These are phyloP conservation scores for Cinnamomum micranthum DNA, from an alignment of 164 flowering plant genomes.

Conservation along the genomic window DNA sequence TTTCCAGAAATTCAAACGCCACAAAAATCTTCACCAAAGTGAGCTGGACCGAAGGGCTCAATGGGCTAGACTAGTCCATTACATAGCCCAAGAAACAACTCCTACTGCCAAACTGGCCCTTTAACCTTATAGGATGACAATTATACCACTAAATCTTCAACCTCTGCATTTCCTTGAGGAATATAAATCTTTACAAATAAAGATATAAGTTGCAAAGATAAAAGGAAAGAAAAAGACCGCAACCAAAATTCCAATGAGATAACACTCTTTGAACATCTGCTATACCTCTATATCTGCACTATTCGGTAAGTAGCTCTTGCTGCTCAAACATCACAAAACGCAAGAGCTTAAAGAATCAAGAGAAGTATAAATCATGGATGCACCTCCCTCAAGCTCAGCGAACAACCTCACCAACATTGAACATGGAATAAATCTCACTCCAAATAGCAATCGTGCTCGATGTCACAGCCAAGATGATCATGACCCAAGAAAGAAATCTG, in stretches of 20 bases:
- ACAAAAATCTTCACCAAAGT: no score
- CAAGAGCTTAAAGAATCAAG: neutral
- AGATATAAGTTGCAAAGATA: no score
- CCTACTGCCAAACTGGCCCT: no score
- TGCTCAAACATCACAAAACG: neutral
- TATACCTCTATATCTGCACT: neutral
- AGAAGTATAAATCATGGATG: neutral
- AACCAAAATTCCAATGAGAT: neutral
- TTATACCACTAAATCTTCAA: neutral
- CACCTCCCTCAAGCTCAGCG: neutral
- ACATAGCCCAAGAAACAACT: no score
- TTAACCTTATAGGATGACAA: no score
- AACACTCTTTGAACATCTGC: neutral
- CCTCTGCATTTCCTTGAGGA: neutral
- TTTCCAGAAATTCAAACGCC: no score
- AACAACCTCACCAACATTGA: conserved; percentile 5
- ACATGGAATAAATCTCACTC: conserved; percentile 53
- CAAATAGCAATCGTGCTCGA: conserved; percentile 69
- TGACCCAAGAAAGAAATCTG: conserved; percentile 49
- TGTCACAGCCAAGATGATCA: conserved; percentile 69
- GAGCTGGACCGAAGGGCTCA: no score
- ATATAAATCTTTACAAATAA: neutral
- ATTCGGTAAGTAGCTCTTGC: neutral
- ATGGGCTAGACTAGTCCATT: no score
- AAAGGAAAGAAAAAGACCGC: neutral